Evolutionary conservation across 106 monocot genomes (phyloP).

Genomic region (Allium cepa): DNA sequence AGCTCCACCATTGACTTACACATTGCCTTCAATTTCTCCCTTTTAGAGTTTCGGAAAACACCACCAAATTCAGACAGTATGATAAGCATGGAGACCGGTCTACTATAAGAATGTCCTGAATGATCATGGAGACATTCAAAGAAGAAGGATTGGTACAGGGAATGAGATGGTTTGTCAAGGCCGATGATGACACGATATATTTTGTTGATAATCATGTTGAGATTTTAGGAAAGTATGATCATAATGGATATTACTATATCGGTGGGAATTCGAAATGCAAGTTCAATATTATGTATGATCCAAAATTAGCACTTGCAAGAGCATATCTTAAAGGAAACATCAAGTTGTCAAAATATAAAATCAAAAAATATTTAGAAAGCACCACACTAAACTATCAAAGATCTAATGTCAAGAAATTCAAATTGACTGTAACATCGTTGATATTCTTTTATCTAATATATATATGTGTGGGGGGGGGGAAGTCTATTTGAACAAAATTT

Average conservation of each 20-base stretch:
- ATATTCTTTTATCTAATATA: too few species aligned
- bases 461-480: too few species aligned
- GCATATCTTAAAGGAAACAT: too few species aligned
- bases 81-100: conserved; percentile 1
- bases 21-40: conserved; percentile 7
- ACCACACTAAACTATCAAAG: too few species aligned
- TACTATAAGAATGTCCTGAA: conserved; percentile 1
- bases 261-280: too few species aligned
- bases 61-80: conserved; percentile 1
- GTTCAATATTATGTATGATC: too few species aligned
- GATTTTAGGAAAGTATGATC: conserved; percentile 32
- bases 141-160: not conserved
- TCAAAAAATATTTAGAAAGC: too few species aligned
- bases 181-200: conserved; percentile 12
- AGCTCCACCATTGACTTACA: not conserved
- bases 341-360: too few species aligned
- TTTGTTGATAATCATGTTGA: conserved; percentile 31
- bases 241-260: conserved; percentile 33
- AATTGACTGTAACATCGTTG: too few species aligned
- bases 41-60: conserved; percentile 5
- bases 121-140: conserved; percentile 8
- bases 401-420: too few species aligned
- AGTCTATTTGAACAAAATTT: too few species aligned
- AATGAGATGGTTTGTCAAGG: conserved; percentile 12
- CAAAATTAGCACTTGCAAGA: too few species aligned